Evolutionary conservation across 805 yeast species (phyloP), one percentile per base, ranked within the genome.

Genomic region (Myxozyma melibiosi): DNA sequence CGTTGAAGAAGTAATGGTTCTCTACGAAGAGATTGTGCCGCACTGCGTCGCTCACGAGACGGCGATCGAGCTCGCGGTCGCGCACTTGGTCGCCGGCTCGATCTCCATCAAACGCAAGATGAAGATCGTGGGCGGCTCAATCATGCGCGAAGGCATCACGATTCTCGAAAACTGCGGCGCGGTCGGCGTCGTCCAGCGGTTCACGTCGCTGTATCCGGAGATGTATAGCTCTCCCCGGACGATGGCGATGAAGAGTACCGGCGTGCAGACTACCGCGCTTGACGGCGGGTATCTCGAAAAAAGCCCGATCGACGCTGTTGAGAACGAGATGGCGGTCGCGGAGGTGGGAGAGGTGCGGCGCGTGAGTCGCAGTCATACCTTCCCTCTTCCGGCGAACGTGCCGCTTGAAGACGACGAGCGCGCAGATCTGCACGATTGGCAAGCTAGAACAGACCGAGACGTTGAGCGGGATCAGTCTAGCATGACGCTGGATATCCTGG

Each of bases 401-500:
- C 4, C 22, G 7, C 7, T 31, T 4, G 48, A 18, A 7, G 38
- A 11, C 31, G 30, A 30, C 13, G 35, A 30, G 16, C 33, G 24
- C 16, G 42, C 41, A 8, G 8, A 3, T 4, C 27, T 14, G 38
- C 16, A 34, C 28, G 30, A 27, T 11, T 27, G 42, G 39, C 30
- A 13, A 11, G 48, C 27, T 2, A n/a, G 37, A 16, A n/a, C 38
- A 7, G 41, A 18, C 24, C 11, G 14, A 27, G 22, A 39, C 9
- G 31, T 16, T 9, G 48, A 44, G 24, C 30, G 18, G 4, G 22
- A 14, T n/a, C 50, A 45, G n/a, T 45, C 50, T 6, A 35, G 33
- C 24, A 44, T 46, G 22, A 57, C 66, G 8, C 49, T 64, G 11
- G 66, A 64, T 33, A 61, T 63, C 25, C 53, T 64, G 14, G 66